Evolutionary conservation across 768 basidiomycete genomes (phyloP), one percentile per base, ranked within the genome.

Genomic region (Rhodosporidiobolus sp.): DNA sequence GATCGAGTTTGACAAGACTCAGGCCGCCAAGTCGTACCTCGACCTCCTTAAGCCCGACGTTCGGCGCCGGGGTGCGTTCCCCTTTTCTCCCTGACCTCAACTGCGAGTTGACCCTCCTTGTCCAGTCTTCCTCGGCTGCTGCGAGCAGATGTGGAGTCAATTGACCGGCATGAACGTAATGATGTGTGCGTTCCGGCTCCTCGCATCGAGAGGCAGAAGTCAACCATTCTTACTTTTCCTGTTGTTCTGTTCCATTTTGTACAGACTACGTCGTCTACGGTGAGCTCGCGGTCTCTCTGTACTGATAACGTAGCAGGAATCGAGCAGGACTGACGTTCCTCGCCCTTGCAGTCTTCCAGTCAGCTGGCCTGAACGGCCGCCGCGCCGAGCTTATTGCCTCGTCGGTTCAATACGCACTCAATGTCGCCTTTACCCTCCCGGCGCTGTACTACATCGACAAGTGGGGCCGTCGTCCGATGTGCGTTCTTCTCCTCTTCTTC

Each of bases 341-440:
- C 77, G 81, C 83, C 69, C 83, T 89, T 74, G 89, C 89, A 71
- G 90, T 91, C 58, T 90, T 91, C 83, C 85, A 88, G 76, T 87
- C 88, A 69, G 89, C 90, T 54, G 90, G 90, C 78, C 83, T 90
- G 28, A 88, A 88, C 1, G 89, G 89, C 45, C 84, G 85, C 54
- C 87, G 88, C 30, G 86, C 85, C 28, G 89, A 89, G 79, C 85
- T 91, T 62, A 89, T 91, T 75, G 89, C 90, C 28, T 82, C 88
- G 82, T 87, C 88, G 19, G 86, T 91, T 24, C 88, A 84, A 79
- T 85, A 83, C 65, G 82, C 84, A 4, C 58, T 67, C 50, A 55
- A 62, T 45, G 69, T 71, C 43, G 69, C 64, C 35, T 46, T 63
- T 17, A 71, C 70, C 11, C 49, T 70, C 19, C 74, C 70, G 83